Base-by-base conservation (phyloP, 139 green algal species). In the Spirogloea muscicola region DNA sequence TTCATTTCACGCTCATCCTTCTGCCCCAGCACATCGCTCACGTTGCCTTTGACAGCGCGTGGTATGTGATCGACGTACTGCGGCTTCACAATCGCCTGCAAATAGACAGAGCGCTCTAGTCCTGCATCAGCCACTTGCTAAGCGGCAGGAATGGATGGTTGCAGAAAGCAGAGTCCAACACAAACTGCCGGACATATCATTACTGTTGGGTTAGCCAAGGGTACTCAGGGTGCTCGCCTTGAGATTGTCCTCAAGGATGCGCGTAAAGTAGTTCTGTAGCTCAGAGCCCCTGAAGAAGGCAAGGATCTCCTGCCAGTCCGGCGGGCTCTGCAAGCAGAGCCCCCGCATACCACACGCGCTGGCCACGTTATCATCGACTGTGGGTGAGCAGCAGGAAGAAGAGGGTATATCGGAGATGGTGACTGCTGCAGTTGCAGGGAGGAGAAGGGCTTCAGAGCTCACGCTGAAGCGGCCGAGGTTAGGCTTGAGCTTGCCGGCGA, bases 211-310 rank as follows among this genome's bases (percentile, higher is more conserved):
- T 55, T 21, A 55, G 21, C 18, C 25, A 27, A 31, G 21, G 21
- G 46, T 21, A 55, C 46, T 55, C 21, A 55, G 21, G 57, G 18
- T 55, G 37, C 44, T 55, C n/a, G 76, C 92, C 77, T 95, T 94
- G 46, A 99, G 64, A 86, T 98, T 89, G 74, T 99, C 94, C 84
- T 99, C 94, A 59, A 99, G 86, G 37, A 98, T 86, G 5, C 86
- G 83, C 3, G 89, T 94, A 86, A 99, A 97, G 88, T 99, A 99
- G 86, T 98, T 99, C 63, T 99, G 94, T 65, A 99, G 86, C 86
- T 99, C 95, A 4, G 74, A 90, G 46, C 95, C 95, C 49, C 95
- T 86, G 83, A 98, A 98, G 87, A 98, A 92, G 4, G 86, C 88
- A 66, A 98, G 74, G 65, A 98, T 98, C 66, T 98, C 95, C 74